Conservation (phyloP, 306 rosid species). For the Styphnolobium japonicum region DNA sequence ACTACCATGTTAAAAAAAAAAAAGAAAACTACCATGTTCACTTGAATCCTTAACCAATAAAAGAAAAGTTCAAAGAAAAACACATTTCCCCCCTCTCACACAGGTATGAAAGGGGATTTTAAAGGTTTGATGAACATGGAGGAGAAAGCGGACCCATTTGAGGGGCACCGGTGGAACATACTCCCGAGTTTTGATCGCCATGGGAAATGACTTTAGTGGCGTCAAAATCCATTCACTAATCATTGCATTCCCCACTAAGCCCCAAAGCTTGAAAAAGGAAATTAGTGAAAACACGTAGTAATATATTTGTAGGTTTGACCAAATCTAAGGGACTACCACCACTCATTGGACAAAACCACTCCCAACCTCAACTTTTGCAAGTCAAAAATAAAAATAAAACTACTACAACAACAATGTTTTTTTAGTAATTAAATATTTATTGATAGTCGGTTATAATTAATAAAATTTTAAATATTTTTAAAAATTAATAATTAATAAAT, state of each 20-base stretch:
- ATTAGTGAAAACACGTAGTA: slow-evolving; percentile 9
- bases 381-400: slow-evolving; percentile 13
- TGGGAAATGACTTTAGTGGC: slow-evolving; percentile 40
- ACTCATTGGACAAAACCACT: slow-evolving; percentile 29
- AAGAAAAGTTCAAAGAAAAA: not conserved
- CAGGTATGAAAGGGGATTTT: not conserved
- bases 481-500: too few relatives aligned
- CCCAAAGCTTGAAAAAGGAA: slow-evolving; percentile 9
- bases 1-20: not conserved
- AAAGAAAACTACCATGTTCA: not conserved
- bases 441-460: too few relatives aligned
- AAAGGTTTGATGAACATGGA: slow-evolving; percentile 7
- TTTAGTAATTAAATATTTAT: too few relatives aligned
- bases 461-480: too few relatives aligned
- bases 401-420: too few relatives aligned
- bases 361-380: not conserved
- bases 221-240: slow-evolving; percentile 60
- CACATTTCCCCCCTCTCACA: not conserved
- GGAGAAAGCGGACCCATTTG: slow-evolving; percentile 49
- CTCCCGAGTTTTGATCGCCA: slow-evolving; percentile 59
- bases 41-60: not conserved
- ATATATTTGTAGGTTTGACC: slow-evolving; percentile 36
- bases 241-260: slow-evolving; percentile 68
- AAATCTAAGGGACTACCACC: slow-evolving; percentile 30
- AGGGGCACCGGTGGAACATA: slow-evolving; percentile 52